Evolutionary conservation across 2,329 filamentous ascomycete genomes (phyloP).

Genomic region (Nemania bipapillata): DNA sequence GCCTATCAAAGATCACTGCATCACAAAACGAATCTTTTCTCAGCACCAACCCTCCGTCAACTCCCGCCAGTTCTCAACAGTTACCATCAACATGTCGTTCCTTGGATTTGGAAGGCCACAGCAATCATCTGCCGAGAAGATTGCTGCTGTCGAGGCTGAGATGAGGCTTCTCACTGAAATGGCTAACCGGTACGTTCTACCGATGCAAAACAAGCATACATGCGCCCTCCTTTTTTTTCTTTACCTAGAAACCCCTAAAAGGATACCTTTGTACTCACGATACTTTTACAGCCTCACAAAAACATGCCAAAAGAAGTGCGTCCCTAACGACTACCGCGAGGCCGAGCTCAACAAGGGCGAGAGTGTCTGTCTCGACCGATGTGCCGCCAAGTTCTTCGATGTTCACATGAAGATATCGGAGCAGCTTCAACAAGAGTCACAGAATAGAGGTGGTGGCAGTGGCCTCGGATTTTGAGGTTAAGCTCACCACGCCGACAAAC

Average conservation of each 20-base stretch:
- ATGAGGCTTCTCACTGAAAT: slow-evolving; percentile 98
- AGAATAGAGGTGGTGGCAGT: slow-evolving; percentile 69
- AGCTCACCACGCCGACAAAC: neutral
- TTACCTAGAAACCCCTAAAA: neutral
- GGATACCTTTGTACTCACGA: slow-evolving; percentile 32
- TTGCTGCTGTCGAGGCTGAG: slow-evolving; percentile 94
- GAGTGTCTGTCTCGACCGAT: slow-evolving; percentile 96
- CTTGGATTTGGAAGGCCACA: slow-evolving; percentile 80
- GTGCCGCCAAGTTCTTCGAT: slow-evolving; percentile 97
- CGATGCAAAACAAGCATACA: no score
- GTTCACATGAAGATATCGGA: slow-evolving; percentile 98
- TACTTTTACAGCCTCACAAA: slow-evolving; percentile 73
- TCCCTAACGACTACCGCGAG: slow-evolving; percentile 92
- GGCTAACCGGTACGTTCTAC: slow-evolving; percentile 82
- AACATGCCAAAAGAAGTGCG: slow-evolving; percentile 92
- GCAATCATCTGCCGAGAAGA: slow-evolving; percentile 95
- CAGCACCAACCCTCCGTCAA: neutral
- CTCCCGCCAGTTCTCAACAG: neutral
- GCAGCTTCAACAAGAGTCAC: slow-evolving; percentile 90
- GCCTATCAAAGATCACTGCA: slow-evolving; percentile 4
- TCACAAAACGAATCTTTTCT: slow-evolving; percentile 1
- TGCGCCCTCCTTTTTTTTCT: neutral
- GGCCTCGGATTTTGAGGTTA: slow-evolving; percentile 59
- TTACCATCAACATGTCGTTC: slow-evolving; percentile 70
- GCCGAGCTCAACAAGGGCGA: slow-evolving; percentile 98